These are phyloP conservation scores for Omphalotus olearius DNA, from an alignment of 1,284 basidiomycete species.

Conservation along the genomic window DNA sequence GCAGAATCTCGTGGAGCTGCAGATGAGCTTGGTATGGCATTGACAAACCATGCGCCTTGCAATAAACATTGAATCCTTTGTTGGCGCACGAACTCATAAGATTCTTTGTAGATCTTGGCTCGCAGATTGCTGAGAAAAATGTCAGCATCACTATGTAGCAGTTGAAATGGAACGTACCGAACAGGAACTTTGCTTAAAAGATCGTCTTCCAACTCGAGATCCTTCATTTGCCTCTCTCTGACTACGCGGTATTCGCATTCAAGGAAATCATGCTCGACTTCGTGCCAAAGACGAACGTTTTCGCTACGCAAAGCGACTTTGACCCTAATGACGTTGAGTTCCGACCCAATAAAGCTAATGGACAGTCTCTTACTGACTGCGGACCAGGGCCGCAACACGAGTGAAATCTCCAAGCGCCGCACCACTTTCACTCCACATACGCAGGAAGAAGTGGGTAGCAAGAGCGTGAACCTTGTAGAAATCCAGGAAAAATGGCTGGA, in stretches of 20 bases:
- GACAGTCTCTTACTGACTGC: slow-evolving; percentile 72
- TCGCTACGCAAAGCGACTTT: slow-evolving; percentile 78
- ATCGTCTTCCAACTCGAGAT: slow-evolving; percentile 90
- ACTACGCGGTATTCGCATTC: slow-evolving; percentile 85
- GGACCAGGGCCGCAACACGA: slow-evolving; percentile 78
- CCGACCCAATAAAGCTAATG: background rate
- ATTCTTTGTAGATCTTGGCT: slow-evolving; percentile 86
- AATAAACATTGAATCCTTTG: slow-evolving; percentile 87
- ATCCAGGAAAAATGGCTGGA: slow-evolving; percentile 88
- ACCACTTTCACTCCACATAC: slow-evolving; percentile 94
- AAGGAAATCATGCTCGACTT: slow-evolving; percentile 82
- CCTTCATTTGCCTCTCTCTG: slow-evolving; percentile 90
- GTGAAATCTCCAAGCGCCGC: slow-evolving; percentile 79
- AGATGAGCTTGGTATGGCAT: slow-evolving; percentile 53
- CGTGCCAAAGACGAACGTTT: slow-evolving; percentile 77
- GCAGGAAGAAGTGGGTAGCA: slow-evolving; percentile 84
- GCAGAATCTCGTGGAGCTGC: slow-evolving; percentile 44
- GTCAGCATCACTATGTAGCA: background rate
- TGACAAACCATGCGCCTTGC: slow-evolving; percentile 91
- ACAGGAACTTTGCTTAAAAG: slow-evolving; percentile 81
- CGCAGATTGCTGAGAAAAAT: slow-evolving; percentile 63
- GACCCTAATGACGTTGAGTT: slow-evolving; percentile 41
- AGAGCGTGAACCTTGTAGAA: slow-evolving; percentile 82
- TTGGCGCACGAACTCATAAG: slow-evolving; percentile 88
- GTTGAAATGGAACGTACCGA: slow-evolving; percentile 46